phyloP scores from a whole-genome alignment of 495 filamentous ascomycete genomes.

The Aspergillus leporis region DNA sequence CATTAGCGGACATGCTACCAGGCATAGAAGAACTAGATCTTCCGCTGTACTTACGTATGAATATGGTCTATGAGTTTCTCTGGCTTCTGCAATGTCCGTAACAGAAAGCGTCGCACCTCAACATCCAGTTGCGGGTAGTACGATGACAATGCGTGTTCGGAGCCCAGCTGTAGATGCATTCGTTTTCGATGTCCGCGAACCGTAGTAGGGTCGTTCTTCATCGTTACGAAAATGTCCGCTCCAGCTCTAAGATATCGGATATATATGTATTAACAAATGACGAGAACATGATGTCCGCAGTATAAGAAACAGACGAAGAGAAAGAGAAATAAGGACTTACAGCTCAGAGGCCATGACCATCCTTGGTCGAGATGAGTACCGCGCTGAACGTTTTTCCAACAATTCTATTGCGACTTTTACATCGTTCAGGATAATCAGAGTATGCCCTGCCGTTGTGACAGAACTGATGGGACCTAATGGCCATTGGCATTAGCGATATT shows the following conservation, averaged over 20 bases:
- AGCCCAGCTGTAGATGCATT: constrained; percentile 19
- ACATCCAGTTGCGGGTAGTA: constrained; percentile 36
- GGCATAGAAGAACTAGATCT: not conserved
- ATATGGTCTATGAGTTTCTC: constrained; percentile 10
- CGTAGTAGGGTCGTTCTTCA: not conserved
- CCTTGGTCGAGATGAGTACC: constrained; percentile 40
- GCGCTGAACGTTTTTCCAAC: constrained; percentile 44
- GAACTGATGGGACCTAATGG: constrained; percentile 49
- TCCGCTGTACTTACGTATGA: constrained; percentile 2
- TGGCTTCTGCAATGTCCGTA: constrained; percentile 38
- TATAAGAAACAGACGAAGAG: not conserved
- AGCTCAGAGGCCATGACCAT: constrained; percentile 10
- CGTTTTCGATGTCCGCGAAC: constrained; percentile 27
- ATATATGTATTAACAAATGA: not conserved
- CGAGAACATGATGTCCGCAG: not conserved
- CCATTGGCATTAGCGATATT: not conserved
- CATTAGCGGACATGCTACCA: not conserved
- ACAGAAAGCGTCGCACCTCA: constrained; percentile 41
- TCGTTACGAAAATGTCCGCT: not conserved
- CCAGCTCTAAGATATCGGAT: not conserved
- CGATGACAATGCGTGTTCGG: not conserved
- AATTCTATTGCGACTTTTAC: constrained; percentile 40
- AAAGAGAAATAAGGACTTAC: not conserved
- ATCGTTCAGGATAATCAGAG: constrained; percentile 50
- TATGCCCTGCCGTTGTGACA: constrained; percentile 45